These are phyloP conservation scores for Aspergillus bridgeri DNA, from an alignment of 495 filamentous ascomycete genomes.

Conservation along the genomic window DNA sequence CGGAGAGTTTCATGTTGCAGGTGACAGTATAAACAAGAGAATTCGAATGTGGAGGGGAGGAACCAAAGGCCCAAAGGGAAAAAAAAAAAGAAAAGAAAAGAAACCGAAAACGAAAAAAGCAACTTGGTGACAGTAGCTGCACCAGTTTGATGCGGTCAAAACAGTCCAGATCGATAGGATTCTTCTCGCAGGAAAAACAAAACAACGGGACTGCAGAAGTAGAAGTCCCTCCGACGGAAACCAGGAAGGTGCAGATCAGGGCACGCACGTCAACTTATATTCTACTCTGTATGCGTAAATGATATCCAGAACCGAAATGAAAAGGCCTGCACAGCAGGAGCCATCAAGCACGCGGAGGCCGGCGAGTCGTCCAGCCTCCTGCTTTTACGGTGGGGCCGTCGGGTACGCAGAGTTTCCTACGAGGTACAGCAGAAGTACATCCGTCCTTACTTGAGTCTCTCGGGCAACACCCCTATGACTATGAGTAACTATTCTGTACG, in stretches of 20 bases:
- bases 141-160: no score
- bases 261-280: no score
- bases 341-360: neutral
- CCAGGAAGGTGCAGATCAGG: neutral
- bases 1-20: constrained; percentile 5
- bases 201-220: no score
- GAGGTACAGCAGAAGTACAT: no score
- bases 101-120: neutral
- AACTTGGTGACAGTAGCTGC: no score
- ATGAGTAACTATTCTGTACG: no score
- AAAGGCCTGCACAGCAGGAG: neutral
- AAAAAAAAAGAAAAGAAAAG: neutral
- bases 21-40: neutral
- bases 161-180: no score
- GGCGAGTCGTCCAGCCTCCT: neutral
- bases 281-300: neutral
- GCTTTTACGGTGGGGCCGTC: neutral
- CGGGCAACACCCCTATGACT: no score
- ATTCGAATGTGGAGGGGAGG: neutral
- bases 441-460: no score
- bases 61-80: neutral
- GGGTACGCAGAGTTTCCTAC: no score
- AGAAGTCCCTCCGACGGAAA: neutral
- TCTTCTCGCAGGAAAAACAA: no score
- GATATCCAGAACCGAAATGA: neutral